Base-by-base conservation (phyloP, 306 rosid species). In the Alnus rubra region DNA sequence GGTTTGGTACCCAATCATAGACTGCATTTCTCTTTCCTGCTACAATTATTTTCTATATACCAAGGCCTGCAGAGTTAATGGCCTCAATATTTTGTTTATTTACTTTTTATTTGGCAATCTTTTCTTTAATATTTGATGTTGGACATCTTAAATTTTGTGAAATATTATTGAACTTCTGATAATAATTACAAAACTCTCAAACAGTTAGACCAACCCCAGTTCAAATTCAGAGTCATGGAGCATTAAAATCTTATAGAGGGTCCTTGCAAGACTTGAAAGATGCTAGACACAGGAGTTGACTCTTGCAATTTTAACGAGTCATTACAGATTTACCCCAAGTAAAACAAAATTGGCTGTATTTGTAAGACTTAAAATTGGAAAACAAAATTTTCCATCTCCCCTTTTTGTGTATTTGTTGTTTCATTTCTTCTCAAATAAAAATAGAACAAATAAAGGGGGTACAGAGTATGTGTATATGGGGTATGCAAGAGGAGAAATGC, bases 61-160 rank as follows among this genome's bases (percentile, higher is more conserved):
- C 69, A 73, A 79, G 50, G 64, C 56, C 59, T 42, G 12, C 74
- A 74, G 33, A 52, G 13, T 0, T 52, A 73, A 72, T 30, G 73
- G 50, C 69, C 78, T 73, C 35, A 9, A 79, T 79, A 4, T 63
- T 60, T 64, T 47, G 12, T 18, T 33, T 12, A 1, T 39, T 13
- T 4, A 23, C 69, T 56, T 44, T 49, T 33, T 31, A 48, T 19
- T 70, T 35, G 14, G 33, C 23, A 47, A 8, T 64, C 55, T 45
- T 28, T 9, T 49, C 31, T n/a, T n/a, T n/a, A n/a, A 55, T 7
- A 53, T 4, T 7, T 58, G 47, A 37, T n/a, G 73, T 64, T 64
- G 2, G 42, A 50, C 42, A 64, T 45, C 19, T 75, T n/a, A 55
- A 55, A 33, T 39, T 64, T 15, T 37, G 71, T 42, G 49, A 68